phyloP scores from a whole-genome alignment of 768 basidiomycete species.

The Peribolospora kevripleyi region DNA sequence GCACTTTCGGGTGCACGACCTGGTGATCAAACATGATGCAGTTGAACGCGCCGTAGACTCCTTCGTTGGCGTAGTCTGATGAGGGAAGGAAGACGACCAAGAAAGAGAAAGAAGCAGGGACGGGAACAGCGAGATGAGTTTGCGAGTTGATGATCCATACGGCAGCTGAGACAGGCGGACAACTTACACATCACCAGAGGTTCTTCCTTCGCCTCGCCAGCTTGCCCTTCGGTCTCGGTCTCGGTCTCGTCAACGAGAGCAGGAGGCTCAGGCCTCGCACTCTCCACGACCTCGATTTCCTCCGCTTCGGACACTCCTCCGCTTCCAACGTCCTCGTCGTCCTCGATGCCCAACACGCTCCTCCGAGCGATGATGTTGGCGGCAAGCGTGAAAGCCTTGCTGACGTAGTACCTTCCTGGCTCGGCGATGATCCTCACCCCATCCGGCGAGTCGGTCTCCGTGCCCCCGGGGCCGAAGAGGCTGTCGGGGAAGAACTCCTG shows the following conservation, averaged over 20 bases:
- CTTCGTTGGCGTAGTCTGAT: conserved; percentile 95
- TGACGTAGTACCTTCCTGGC: conserved; percentile 79
- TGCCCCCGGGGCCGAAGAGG: conserved; percentile 20
- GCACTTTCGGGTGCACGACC: conserved; percentile 46
- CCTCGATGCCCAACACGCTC: conserved; percentile 17
- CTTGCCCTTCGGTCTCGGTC: background rate
- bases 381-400: conserved; percentile 37
- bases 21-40: conserved; percentile 97
- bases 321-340: conserved; percentile 17
- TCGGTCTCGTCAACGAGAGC: background rate
- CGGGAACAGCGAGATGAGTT: background rate
- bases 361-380: conserved; percentile 81
- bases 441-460: conserved; percentile 7
- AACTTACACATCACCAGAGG: conserved; percentile 73
- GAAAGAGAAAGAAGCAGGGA: background rate
- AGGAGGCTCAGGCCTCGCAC: background rate
- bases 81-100: background rate
- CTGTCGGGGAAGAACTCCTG: conserved; percentile 44
- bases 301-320: conserved; percentile 6
- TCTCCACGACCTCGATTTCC: background rate
- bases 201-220: conserved; percentile 14
- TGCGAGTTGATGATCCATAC: background rate
- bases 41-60: conserved; percentile 91
- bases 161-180: background rate
- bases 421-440: conserved; percentile 72